A percentile compares a stretch with the other conserved stretches of the same genome.
Conservation (phyloP, 768 basidiomycete species). For the Clathrus columnatus region DNA sequence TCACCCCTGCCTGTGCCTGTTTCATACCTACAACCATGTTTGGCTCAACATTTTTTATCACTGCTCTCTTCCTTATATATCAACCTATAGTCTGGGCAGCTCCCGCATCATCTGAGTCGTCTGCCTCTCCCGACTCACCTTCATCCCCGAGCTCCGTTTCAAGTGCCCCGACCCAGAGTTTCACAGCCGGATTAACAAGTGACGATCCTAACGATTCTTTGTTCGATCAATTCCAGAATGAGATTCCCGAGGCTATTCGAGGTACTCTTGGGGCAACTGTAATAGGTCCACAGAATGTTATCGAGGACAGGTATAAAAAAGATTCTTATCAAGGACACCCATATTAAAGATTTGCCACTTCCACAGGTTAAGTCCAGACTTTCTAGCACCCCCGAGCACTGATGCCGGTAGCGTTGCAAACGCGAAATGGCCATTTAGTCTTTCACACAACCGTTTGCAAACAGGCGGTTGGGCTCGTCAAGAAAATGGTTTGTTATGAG, state of each 20-base stretch:
- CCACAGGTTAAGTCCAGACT: constrained; percentile 40
- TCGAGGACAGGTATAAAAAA: constrained; percentile 34
- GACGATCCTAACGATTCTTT: constrained; percentile 5
- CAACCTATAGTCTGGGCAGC: neutral
- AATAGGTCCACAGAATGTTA: constrained; percentile 49
- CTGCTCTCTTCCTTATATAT: neutral
- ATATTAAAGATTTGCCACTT: neutral
- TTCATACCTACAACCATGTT: too few species aligned
- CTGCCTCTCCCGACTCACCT: neutral
- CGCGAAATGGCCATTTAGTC: constrained; percentile 55
- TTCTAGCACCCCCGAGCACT: constrained; percentile 52
- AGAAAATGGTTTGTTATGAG: constrained; percentile 39
- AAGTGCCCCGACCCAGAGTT: constrained; percentile 3
- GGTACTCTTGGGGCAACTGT: constrained; percentile 36
- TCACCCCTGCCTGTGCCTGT: too few species aligned
- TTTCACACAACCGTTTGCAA: constrained; percentile 51
- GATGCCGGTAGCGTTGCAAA: constrained; percentile 47
- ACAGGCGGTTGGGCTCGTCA: constrained; percentile 59
- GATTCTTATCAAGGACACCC: too few species aligned
- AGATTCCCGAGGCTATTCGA: constrained; percentile 35
- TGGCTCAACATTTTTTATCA: neutral
- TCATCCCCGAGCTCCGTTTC: neutral
- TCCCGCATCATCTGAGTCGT: neutral
- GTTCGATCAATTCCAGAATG: constrained; percentile 11
- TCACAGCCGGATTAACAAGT: constrained; percentile 6